Evolutionary conservation across 208 protist species (phyloP), one percentile per base, ranked within the genome.

Genomic region (Vickermania spadyakhi): DNA sequence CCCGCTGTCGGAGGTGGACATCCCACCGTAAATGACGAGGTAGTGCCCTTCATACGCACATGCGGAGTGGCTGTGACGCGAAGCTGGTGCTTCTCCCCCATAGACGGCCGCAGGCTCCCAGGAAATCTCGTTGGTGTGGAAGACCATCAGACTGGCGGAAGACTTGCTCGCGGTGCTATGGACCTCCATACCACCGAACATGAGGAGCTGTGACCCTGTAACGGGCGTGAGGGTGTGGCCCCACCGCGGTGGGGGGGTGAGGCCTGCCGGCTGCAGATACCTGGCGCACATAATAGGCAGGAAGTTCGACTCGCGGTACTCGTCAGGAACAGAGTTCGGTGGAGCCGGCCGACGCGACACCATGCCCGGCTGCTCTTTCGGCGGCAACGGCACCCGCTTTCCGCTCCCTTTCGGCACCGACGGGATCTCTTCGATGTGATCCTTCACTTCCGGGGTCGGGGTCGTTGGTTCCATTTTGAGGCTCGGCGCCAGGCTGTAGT

Each of bases 211-310:
- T 3, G 57, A 14, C 22, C 58, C 67, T 18, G 41, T 66, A 23
- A 93, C 70, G 14, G 79, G 58, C 0, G 85, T 89, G 14, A 93
- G 64, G 0, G 82, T 84, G 71, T 89, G 81, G 28, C 85, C 85
- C 81, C 80, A 93, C 26, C 79, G 73, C 0, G 70, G 70, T 0
- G 67, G 59, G 18, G 85, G 85, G 2, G 66, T 75, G 28, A 93
- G 64, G 22, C 85, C 85, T 0, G 66, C 70, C 1, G 79, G 77
- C 36, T 69, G 71, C 22, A 93, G 73, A 55, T 88, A 86, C 22
- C 81, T 73, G 2, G 85, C 81, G 57, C 82, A 89, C 85, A 93
- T 89, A 42, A 93, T 64, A 1, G 81, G 81, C 30, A 93, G 58
- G 63, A 93, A 89, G 70, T 89, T 93, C 18, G 74, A 72, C 62